phyloP scores from a whole-genome alignment of 495 filamentous ascomycete genomes.

The Wilcoxina mikolae region DNA sequence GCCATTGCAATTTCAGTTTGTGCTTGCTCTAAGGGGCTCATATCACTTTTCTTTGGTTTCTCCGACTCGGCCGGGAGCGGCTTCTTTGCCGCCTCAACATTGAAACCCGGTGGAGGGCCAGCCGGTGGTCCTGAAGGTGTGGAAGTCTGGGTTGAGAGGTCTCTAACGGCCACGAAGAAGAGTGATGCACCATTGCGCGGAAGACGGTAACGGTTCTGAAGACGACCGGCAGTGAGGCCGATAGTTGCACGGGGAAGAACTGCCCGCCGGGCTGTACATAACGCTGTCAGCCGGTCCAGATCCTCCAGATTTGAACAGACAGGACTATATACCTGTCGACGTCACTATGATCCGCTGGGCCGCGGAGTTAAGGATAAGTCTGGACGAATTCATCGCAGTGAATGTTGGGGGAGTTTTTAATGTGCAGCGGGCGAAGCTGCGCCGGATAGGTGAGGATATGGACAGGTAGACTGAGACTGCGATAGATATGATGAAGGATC shows the following conservation, averaged over 20 bases:
- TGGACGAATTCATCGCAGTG: constrained; percentile 33
- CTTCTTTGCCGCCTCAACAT: constrained; percentile 78
- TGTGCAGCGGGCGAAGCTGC: no score
- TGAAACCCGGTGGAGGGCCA: constrained; percentile 85
- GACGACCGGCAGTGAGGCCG: constrained; percentile 29
- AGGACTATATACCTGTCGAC: constrained; percentile 29
- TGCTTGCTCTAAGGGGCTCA: constrained; percentile 26
- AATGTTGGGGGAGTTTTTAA: background rate
- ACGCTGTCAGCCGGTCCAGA: background rate
- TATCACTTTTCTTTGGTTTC: constrained; percentile 29
- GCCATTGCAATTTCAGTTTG: constrained; percentile 24
- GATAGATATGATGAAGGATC: no score
- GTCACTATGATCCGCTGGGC: constrained; percentile 38
- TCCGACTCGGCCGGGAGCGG: constrained; percentile 47
- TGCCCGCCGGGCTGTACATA: constrained; percentile 20
- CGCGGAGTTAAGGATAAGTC: constrained; percentile 44
- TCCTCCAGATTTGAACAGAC: constrained; percentile 15
- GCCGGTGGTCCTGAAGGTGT: constrained; percentile 40
- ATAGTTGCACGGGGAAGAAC: constrained; percentile 30
- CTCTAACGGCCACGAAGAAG: constrained; percentile 47
- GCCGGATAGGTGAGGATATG: no score
- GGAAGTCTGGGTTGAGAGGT: constrained; percentile 57
- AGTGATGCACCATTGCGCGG: constrained; percentile 43
- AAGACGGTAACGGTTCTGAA: constrained; percentile 43
- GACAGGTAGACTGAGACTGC: no score